Evolutionary conservation across 2,329 filamentous ascomycete species (phyloP), one percentile per base, ranked within the genome.

Genomic region (Pyrenochaeta sp.): DNA sequence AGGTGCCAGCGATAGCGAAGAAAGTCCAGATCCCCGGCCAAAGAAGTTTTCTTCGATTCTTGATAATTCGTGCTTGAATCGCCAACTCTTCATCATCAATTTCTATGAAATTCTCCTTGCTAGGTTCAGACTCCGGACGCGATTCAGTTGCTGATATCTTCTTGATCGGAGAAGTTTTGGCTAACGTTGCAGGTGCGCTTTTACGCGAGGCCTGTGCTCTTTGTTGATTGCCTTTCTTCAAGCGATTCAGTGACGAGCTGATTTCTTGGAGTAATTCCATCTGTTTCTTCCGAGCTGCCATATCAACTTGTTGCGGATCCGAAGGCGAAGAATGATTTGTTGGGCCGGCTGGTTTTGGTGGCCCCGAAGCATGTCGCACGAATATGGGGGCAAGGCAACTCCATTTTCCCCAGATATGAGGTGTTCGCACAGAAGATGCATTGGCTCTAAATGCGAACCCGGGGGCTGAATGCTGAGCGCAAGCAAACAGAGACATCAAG

Each of bases 21-120:
- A 48, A 2, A 3, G 48, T 55, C 51, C 51, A 55, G n/a, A 55
- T 44, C 4, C 48, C 44, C 5, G 51, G 51, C 42, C 44, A 44
- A 2, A 49, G 11, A 14, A 55, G 7, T 23, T 49, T 51, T n/a
- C 17, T 40, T 23, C 42, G 43, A n/a, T 37, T 49, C 18, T 15
- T 28, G 10, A 41, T n/a, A 9, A 51, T 48, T 24, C 26, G 35
- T 7, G 20, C 35, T 32, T 51, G 42, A 11, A 49, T 37, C 7
- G 23, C 38, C 15, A 28, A 13, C 27, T 49, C 48, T 17, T 44
- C 15, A 5, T 20, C 21, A 20, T 35, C 24, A 9, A 42, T 44
- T 3, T 29, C 28, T 5, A 45, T n/a, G 2, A 13, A 38, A 13
- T 40, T 24, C 2, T 13, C 11, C 24, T 31, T 20, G 18, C 22